phyloP scores from a whole-genome alignment of 83 land plant genomes.

The Picea abies region DNA sequence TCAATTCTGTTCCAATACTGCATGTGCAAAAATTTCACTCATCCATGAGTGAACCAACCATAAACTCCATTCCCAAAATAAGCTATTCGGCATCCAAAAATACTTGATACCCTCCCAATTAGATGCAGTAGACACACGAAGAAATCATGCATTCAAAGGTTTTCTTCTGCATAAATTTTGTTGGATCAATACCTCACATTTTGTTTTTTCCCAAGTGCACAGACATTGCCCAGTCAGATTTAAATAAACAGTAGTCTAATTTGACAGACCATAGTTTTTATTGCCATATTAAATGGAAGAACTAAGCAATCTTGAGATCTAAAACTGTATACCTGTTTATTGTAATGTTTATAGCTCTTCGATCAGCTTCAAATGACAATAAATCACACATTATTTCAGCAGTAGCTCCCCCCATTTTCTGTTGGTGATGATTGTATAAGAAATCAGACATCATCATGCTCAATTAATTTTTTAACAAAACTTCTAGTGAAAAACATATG shows the following conservation, averaged over 20 bases:
- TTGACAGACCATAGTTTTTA: background rate
- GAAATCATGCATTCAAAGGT: background rate
- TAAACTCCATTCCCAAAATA: background rate
- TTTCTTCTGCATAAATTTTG: background rate
- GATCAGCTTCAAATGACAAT: constrained; percentile 85
- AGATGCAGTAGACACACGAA: background rate
- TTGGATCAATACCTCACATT: too few species aligned
- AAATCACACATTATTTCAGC: constrained; percentile 88
- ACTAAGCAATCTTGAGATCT: background rate
- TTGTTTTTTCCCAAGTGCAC: too few species aligned
- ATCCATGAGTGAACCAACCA: background rate
- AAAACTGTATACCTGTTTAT: constrained; percentile 60
- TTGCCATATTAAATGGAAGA: background rate
- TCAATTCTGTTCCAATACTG: constrained; percentile 91
- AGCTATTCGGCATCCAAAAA: background rate
- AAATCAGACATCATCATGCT: background rate
- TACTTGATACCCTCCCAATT: too few species aligned
- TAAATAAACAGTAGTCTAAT: background rate
- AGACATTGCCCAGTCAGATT: background rate
- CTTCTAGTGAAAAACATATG: background rate
- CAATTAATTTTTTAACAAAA: background rate
- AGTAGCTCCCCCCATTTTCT: constrained; percentile 94
- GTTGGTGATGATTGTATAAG: background rate
- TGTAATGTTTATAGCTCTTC: constrained; percentile 88
- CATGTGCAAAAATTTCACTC: constrained; percentile 4